Conservation (phyloP, 2,329 filamentous ascomycete genomes). For the Polychaeton citri region DNA sequence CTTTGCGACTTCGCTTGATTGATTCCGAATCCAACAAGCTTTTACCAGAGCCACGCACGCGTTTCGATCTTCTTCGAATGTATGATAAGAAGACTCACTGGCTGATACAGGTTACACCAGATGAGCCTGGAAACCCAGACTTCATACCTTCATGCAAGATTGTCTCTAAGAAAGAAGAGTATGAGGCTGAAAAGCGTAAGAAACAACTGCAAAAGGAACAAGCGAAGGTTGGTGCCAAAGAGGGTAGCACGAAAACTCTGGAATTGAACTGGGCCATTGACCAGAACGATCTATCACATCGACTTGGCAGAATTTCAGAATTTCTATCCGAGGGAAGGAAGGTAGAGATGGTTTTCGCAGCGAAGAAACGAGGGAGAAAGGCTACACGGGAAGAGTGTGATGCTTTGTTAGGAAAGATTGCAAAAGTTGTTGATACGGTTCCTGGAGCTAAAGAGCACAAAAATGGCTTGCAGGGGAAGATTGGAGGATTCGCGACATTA, state of each 20-base stretch:
- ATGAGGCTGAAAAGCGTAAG: slow-evolving; percentile 28
- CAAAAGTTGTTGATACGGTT: slow-evolving; percentile 30
- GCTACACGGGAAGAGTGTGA: slow-evolving; percentile 49
- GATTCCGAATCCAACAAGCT: slow-evolving; percentile 25
- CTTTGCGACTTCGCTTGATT: slow-evolving; percentile 31
- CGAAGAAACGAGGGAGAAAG: slow-evolving; percentile 49
- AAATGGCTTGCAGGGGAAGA: slow-evolving; percentile 28
- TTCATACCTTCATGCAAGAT: slow-evolving; percentile 56
- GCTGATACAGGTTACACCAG: slow-evolving; percentile 35
- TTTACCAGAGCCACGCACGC: slow-evolving; percentile 15
- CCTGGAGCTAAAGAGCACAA: slow-evolving; percentile 33
- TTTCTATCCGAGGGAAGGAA: slow-evolving; percentile 64
- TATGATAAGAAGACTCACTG: slow-evolving; percentile 38
- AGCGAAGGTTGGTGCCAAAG: slow-evolving; percentile 31
- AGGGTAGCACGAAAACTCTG: slow-evolving; percentile 53
- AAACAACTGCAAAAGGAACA: slow-evolving; percentile 32
- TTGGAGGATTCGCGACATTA: slow-evolving; percentile 32
- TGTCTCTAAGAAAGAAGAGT: slow-evolving; percentile 43
- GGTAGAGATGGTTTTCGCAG: slow-evolving; percentile 60
- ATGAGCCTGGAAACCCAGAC: slow-evolving; percentile 10
- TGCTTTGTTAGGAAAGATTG: slow-evolving; percentile 41
- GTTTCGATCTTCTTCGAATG: slow-evolving; percentile 25
- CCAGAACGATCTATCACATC: slow-evolving; percentile 58
- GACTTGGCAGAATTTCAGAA: slow-evolving; percentile 49
- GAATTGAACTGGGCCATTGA: slow-evolving; percentile 86